These are phyloP conservation scores for Sphagnum tenellum DNA, from an alignment of 225 moss, liverwort and hornwort species.

Conservation along the genomic window DNA sequence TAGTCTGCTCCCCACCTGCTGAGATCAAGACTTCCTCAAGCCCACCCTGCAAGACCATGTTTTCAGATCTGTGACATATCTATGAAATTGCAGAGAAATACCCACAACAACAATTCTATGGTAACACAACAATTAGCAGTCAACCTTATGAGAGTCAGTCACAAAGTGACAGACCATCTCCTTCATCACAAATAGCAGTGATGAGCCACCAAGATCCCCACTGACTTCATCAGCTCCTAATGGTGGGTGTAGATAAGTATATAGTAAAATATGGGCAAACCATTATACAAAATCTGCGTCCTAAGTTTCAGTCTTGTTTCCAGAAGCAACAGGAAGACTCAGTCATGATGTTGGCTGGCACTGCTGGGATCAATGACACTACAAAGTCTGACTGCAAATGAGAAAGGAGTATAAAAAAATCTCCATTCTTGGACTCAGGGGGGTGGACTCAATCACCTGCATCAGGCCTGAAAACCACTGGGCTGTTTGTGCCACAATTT, in stretches of 20 bases:
- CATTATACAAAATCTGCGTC: not conserved
- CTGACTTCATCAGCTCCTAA: not conserved
- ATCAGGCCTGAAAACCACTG: constrained; percentile 76
- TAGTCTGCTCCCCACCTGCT: constrained; percentile 60
- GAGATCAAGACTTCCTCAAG: constrained; percentile 73
- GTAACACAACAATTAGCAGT: not conserved
- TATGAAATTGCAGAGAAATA: not conserved
- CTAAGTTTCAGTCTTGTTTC: too few species aligned
- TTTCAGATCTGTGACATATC: constrained; percentile 1
- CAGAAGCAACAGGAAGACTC: too few species aligned
- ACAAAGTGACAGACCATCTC: too few species aligned
- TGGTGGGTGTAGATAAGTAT: not conserved
- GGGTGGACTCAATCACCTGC: constrained; percentile 49
- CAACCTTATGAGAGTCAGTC: not conserved
- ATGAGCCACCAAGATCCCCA: too few species aligned
- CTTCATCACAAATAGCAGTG: too few species aligned
- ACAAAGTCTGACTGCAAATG: too few species aligned
- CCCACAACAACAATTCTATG: not conserved
- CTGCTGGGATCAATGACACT: too few species aligned
- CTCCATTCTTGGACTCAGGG: too few species aligned
- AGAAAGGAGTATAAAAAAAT: too few species aligned
- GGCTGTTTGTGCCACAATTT: constrained; percentile 84
- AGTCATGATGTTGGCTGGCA: too few species aligned
- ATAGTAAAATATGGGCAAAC: too few species aligned
- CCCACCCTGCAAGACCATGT: constrained; percentile 49